Evolutionary conservation across 2,329 filamentous ascomycete species (phyloP).

Genomic region (Monilinia vaccinii-corymbosi): DNA sequence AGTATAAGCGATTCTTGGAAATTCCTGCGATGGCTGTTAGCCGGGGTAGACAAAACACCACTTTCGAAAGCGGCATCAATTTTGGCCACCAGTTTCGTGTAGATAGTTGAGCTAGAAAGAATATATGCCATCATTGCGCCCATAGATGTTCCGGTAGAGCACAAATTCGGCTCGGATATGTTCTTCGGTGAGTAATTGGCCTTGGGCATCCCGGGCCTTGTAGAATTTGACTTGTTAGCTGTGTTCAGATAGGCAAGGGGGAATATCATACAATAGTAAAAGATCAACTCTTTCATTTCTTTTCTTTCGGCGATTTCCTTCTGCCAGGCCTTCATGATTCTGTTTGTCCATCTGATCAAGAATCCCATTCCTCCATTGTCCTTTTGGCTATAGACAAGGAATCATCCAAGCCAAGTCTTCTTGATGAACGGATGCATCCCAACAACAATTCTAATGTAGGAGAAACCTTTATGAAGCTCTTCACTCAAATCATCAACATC

Average conservation of each 20-base stretch:
- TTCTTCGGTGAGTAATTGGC: neutral
- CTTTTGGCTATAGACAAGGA: constrained; percentile 43
- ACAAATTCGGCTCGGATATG: constrained; percentile 5
- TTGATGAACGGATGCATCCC: constrained; percentile 44
- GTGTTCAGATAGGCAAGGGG: neutral
- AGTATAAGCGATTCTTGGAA: constrained; percentile 2
- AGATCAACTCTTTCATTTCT: constrained; percentile 39
- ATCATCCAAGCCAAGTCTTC: constrained; percentile 41
- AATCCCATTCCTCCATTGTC: constrained; percentile 45
- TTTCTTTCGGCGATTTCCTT: constrained; percentile 39
- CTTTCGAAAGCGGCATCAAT: neutral
- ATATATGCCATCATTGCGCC: constrained; percentile 5
- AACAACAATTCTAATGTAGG: constrained; percentile 35
- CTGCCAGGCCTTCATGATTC: constrained; percentile 39
- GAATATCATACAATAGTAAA: constrained; percentile 37
- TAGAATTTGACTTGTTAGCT: constrained; percentile 1
- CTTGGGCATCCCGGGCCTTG: neutral
- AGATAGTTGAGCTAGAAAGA: neutral
- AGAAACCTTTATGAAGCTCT: constrained; percentile 38
- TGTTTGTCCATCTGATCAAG: constrained; percentile 49
- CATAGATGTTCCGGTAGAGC: constrained; percentile 1
- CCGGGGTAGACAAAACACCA: neutral
- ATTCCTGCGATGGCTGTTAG: neutral
- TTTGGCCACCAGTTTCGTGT: neutral
- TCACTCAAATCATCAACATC: constrained; percentile 46